Evolutionary conservation across 176 grass and related monocot genomes (phyloP), one percentile per base, ranked within the genome.

Genomic region (Alloteropsis semialata): DNA sequence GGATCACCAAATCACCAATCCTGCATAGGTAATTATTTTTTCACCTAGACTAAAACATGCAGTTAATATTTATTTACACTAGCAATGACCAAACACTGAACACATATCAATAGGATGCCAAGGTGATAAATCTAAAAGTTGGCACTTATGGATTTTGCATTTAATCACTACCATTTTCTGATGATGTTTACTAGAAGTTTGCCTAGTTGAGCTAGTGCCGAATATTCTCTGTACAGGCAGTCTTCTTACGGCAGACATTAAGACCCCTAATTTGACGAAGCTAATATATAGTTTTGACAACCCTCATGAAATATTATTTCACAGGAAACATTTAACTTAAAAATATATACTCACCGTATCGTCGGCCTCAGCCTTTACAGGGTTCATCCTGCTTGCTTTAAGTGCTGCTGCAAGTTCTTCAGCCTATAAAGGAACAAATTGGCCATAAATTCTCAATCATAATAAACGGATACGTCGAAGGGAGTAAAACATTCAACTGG

Each of bases 341-440:
- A 50, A 82, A 21, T 57, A 65, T 81, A 21, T 61, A 88, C 86
- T 88, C 50, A 98, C 92, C 92, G 18, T 76, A 88, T 93, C 84
- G 68, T 18, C 78, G 17, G 84, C 22, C 55, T 88, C 90, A 18
- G 78, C 75, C 82, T 91, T 88, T 30, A n/a, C 56, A 57, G 87
- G 22, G 71, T 91, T 93, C 80, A 68, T 92, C 77, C 79, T 92
- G 87, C 82, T 89, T 45, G 88, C 92, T 90, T 53, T 79, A 63
- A 98, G 89, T 57, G 92, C 90, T 18, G 86, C 92, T 3, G 91
- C 96, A 64, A 98, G 87, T 82, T 98, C 96, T 91, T 98, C 96
- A 42, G 96, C 96, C 96, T 98, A 58, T 21, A 83, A 80, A 92
- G 45, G 79, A 68, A 28, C 30, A 71, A 6, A 67, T 63, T 45